These are phyloP conservation scores for Schizothecium vesticola DNA, from an alignment of 495 filamentous ascomycete genomes.

Conservation along the genomic window DNA sequence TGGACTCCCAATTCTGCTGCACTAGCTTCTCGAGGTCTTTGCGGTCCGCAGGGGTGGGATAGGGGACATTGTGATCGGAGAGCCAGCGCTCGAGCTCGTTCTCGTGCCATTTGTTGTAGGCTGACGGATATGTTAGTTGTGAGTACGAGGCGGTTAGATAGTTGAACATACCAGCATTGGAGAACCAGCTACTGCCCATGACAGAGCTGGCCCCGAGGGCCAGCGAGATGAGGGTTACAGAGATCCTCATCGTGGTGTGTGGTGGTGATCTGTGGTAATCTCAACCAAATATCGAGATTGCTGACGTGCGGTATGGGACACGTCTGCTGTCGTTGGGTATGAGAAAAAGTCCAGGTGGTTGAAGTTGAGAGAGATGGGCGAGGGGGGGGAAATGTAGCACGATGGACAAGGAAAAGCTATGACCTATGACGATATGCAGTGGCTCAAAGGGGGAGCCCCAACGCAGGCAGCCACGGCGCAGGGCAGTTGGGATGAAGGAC, in stretches of 20 bases:
- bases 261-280: slow-evolving; percentile 8
- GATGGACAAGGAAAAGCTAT: background rate
- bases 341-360: background rate
- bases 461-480: slow-evolving; percentile 1
- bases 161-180: slow-evolving; percentile 60
- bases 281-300: background rate
- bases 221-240: slow-evolving; percentile 62
- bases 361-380: background rate
- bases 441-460: slow-evolving; percentile 1
- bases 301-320: background rate
- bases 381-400: background rate
- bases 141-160: too few species aligned
- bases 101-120: slow-evolving; percentile 98
- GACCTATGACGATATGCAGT: slow-evolving; percentile 7
- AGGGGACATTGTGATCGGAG: slow-evolving; percentile 85
- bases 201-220: slow-evolving; percentile 64
- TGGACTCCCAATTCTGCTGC: slow-evolving; percentile 78
- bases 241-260: slow-evolving; percentile 61
- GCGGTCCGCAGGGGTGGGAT: slow-evolving; percentile 77
- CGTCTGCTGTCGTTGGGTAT: background rate
- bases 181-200: slow-evolving; percentile 72
- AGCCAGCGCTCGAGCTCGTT: slow-evolving; percentile 97
- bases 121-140: slow-evolving; percentile 23
- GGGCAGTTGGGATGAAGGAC: slow-evolving; percentile 13
- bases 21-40: slow-evolving; percentile 79